Conservation (phyloP, 345 rosid species). For the Durio zibethinus region DNA sequence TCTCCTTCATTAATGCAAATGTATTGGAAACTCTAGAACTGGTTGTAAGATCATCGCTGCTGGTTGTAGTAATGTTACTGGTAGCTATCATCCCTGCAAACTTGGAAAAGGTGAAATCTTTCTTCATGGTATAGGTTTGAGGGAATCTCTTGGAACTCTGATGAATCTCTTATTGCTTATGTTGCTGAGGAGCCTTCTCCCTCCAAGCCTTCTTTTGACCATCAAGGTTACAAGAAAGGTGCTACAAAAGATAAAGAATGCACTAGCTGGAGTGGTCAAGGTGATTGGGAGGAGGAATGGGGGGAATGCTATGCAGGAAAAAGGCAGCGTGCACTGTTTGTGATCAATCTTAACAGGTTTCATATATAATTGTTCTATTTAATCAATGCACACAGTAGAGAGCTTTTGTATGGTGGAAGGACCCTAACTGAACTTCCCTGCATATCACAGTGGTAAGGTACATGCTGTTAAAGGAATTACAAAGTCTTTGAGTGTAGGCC, state of each 20-base stretch:
- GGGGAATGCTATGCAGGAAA: conserved; percentile 93
- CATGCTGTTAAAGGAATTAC: conserved; percentile 61
- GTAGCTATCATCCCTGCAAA: background rate
- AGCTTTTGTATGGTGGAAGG: background rate
- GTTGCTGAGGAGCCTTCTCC: conserved; percentile 73
- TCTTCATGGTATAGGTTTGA: conserved; percentile 61
- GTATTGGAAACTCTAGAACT: background rate
- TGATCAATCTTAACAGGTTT: conserved; percentile 61
- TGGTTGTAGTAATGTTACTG: background rate
- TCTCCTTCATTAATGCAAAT: background rate
- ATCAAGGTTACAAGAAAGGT: conserved; percentile 52
- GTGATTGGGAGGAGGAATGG: conserved; percentile 98
- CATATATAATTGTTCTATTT: conserved; percentile 9
- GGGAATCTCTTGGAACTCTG: conserved; percentile 88
- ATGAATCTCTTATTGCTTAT: conserved; percentile 77
- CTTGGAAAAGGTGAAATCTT: conserved; percentile 15
- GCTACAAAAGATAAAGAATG: conserved; percentile 50
- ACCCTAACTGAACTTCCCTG: conserved; percentile 9
- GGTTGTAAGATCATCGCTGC: background rate
- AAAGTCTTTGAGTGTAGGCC: conserved; percentile 74
- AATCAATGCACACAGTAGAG: background rate
- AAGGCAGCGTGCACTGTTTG: conserved; percentile 73
- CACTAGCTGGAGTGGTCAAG: conserved; percentile 88
- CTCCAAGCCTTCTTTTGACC: conserved; percentile 58
- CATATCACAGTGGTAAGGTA: conserved; percentile 63